phyloP scores from a whole-genome alignment of 169 alveolate genomes.

The Cryptosporidium felis region DNA sequence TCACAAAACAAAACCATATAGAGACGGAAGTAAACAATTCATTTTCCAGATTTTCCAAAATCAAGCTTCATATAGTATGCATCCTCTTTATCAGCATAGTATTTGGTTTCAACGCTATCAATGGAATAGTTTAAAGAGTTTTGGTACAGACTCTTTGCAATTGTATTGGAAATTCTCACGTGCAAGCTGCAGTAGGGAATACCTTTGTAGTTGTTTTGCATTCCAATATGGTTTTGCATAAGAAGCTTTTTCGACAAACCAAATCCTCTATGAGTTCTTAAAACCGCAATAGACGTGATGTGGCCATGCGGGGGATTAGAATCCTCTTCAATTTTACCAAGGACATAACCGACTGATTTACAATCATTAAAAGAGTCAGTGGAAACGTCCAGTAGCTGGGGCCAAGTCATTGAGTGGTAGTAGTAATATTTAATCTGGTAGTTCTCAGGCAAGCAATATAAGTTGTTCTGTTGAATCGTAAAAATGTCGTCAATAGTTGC shows the following conservation, averaged over 20 bases:
- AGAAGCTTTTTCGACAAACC: slow-evolving; percentile 85
- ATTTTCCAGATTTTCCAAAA: not conserved
- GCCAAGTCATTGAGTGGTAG: slow-evolving; percentile 95
- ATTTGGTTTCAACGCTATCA: slow-evolving; percentile 79
- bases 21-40: too few relatives aligned
- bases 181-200: slow-evolving; percentile 83
- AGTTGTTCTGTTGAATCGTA: slow-evolving; percentile 84
- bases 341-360: slow-evolving; percentile 87
- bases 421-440: slow-evolving; percentile 93
- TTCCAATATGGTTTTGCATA: slow-evolving; percentile 74
- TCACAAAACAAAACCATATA: too few relatives aligned
- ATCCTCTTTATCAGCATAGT: slow-evolving; percentile 90
- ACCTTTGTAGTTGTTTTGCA: slow-evolving; percentile 80
- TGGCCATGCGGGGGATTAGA: slow-evolving; percentile 81
- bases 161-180: slow-evolving; percentile 86
- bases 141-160: slow-evolving; percentile 84
- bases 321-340: slow-evolving; percentile 79
- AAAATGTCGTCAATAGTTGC: slow-evolving; percentile 81
- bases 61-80: slow-evolving; percentile 85
- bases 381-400: slow-evolving; percentile 86
- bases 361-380: slow-evolving; percentile 76
- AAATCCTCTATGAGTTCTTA: slow-evolving; percentile 85
- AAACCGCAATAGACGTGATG: slow-evolving; percentile 87
- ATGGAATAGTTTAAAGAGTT: slow-evolving; percentile 81
- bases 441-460: slow-evolving; percentile 91